Conservation (phyloP, 2,329 filamentous ascomycete species). For the Bisporella sp. region DNA sequence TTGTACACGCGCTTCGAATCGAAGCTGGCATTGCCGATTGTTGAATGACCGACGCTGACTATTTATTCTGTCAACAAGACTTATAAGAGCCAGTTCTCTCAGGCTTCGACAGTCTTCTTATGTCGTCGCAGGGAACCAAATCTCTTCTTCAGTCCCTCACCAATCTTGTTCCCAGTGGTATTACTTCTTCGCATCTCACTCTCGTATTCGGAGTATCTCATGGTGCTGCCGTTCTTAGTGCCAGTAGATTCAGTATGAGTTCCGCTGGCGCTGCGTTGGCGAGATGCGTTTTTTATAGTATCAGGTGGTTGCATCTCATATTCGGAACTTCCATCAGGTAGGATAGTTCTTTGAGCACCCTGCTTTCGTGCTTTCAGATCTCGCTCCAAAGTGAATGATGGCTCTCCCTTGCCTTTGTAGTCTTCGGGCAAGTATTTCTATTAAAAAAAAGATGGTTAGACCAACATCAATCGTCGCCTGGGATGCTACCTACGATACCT, state of each 20-base stretch:
- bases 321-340: slow-evolving; percentile 25
- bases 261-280: neutral
- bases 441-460: slow-evolving; percentile 15
- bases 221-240: neutral
- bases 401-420: slow-evolving; percentile 77
- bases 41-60: no score
- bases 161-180: slow-evolving; percentile 35
- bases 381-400: slow-evolving; percentile 64
- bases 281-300: slow-evolving; percentile 6
- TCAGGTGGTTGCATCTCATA: slow-evolving; percentile 44
- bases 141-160: slow-evolving; percentile 45
- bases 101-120: slow-evolving; percentile 3
- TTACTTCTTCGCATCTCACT: slow-evolving; percentile 18
- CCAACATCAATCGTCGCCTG: neutral
- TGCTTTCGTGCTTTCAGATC: slow-evolving; percentile 53
- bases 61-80: no score
- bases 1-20: no score
- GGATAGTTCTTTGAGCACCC: slow-evolving; percentile 21
- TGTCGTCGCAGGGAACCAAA: slow-evolving; percentile 43
- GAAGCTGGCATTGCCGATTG: no score
- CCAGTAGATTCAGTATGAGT: no score
- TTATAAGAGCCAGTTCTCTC: neutral
- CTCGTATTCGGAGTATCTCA: slow-evolving; percentile 10
- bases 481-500: slow-evolving; percentile 53
- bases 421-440: slow-evolving; percentile 68